Conservation (phyloP, 2,329 filamentous ascomycete genomes). For the Davidsoniella eucalypti region DNA sequence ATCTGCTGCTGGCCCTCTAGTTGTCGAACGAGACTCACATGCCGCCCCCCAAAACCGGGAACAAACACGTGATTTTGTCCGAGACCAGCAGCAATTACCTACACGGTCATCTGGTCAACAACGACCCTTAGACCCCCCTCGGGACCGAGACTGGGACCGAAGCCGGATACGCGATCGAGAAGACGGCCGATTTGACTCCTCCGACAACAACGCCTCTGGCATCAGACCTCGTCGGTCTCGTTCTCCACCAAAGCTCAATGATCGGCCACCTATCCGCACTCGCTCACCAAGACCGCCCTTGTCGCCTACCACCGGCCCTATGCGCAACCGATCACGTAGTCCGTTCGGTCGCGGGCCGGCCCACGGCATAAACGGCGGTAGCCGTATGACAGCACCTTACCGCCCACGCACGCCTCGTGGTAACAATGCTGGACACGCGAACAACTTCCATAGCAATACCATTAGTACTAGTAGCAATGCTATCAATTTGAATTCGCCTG, state of each 20-base stretch:
- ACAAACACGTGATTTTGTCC: conserved; percentile 3
- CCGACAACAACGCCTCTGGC: neutral
- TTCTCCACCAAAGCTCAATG: conserved; percentile 28
- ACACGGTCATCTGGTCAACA: neutral
- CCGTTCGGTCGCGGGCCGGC: conserved; percentile 2
- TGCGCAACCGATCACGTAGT: conserved; percentile 9
- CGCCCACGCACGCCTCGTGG: conserved; percentile 7
- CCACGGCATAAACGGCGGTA: neutral
- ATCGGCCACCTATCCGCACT: conserved; percentile 4
- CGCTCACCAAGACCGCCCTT: neutral
- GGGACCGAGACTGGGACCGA: conserved; percentile 23
- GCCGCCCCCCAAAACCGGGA: neutral
- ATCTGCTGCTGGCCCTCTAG: neutral
- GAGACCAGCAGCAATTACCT: conserved; percentile 3
- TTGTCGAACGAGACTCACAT: neutral
- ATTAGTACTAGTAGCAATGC: neutral
- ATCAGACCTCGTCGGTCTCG: conserved; percentile 29
- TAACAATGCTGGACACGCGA: neutral
- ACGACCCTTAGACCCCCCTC: conserved; percentile 15
- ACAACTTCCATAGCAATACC: too few species aligned
- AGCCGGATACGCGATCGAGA: conserved; percentile 16
- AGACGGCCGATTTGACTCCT: conserved; percentile 17
- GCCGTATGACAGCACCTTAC: conserved; percentile 9
- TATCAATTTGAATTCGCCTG: conserved; percentile 16
- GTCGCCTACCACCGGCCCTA: conserved; percentile 3